These are phyloP conservation scores for Hanseniaspora meyeri DNA, from an alignment of 805 yeast species.

Conservation along the genomic window DNA sequence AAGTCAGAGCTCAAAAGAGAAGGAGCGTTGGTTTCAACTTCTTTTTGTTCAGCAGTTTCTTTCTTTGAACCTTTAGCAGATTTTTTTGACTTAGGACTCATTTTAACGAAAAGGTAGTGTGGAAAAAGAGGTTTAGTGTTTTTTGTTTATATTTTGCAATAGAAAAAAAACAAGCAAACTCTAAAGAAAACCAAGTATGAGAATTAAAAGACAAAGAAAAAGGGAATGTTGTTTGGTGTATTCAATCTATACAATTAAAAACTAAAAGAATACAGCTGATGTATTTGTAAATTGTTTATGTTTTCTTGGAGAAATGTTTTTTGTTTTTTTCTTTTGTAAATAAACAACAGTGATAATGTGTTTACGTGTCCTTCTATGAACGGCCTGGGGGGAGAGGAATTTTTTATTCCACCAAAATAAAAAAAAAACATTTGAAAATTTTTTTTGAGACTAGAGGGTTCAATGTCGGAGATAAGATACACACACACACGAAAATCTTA, in stretches of 20 bases:
- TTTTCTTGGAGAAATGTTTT: no score
- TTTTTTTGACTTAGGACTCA: neutral
- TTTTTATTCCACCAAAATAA: no score
- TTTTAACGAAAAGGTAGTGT: neutral
- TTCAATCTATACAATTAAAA: no score
- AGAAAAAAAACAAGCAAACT: neutral
- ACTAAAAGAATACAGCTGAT: no score
- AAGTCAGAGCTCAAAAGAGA: slow-evolving; percentile 11
- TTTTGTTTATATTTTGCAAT: neutral
- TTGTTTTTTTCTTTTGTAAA: no score
- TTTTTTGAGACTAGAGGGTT: neutral
- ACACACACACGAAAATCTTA: no score
- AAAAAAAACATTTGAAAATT: neutral
- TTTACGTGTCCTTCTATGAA: neutral
- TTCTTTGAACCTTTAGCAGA: neutral
- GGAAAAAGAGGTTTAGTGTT: neutral
- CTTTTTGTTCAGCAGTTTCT: neutral
- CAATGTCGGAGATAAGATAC: no score
- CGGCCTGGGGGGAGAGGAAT: no score
- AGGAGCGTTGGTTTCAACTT: neutral
- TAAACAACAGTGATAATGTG: neutral
- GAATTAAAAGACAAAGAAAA: neutral
- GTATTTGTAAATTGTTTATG: no score
- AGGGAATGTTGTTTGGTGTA: neutral
- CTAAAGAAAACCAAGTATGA: neutral